Percentiles rank a stretch among this genome's conserved stretches.
Evolutionary conservation across 2,329 filamentous ascomycete genomes (phyloP).

Genomic region (Verticillium isaacii): DNA sequence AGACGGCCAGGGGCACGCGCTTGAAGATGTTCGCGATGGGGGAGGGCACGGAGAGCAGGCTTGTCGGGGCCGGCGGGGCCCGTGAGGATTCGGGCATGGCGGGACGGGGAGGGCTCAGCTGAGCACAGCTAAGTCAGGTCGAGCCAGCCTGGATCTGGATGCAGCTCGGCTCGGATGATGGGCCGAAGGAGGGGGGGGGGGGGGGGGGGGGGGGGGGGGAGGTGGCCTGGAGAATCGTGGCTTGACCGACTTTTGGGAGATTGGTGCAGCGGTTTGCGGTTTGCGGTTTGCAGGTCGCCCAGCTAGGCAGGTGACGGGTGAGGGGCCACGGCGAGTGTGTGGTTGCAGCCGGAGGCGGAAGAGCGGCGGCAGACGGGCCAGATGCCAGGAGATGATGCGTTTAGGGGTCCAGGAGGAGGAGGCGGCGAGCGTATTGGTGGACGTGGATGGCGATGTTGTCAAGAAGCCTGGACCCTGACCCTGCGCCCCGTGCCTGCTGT

Average conservation of each 20-base stretch:
- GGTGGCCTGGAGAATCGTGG: neutral
- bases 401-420: neutral
- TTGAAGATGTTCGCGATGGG: constrained; percentile 83
- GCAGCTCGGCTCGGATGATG: neutral
- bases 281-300: neutral
- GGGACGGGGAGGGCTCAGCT: neutral
- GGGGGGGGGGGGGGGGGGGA: neutral
- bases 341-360: neutral
- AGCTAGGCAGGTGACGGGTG: neutral
- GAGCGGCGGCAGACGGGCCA: neutral
- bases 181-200: neutral
- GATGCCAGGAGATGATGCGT: neutral
- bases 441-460: neutral
- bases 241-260: neutral
- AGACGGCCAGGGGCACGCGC: constrained; percentile 71
- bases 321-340: neutral
- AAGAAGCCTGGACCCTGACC: neutral
- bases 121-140: neutral
- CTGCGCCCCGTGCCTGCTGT: neutral
- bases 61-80: constrained; percentile 7
- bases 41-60: constrained; percentile 58
- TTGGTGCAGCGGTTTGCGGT: neutral
- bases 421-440: neutral
- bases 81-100: constrained; percentile 13
- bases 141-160: neutral